These are phyloP conservation scores for Ceriops tagal DNA, from an alignment of 345 rosid genomes.

Conservation along the genomic window DNA sequence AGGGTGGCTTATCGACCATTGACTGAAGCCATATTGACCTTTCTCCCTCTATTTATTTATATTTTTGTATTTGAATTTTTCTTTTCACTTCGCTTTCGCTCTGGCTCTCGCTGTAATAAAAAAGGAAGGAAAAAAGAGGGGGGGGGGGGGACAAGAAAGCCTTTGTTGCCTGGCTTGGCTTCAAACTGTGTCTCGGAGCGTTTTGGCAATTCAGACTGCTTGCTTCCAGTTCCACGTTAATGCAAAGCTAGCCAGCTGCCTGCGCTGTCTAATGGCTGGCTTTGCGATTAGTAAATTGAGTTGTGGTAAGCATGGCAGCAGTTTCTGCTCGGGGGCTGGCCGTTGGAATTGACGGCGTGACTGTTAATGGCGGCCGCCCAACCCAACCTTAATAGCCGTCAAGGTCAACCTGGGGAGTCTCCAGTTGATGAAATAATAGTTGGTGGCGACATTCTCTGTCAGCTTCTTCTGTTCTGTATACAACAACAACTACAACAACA, in stretches of 20 bases:
- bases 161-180: too few species aligned
- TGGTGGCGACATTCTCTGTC: too few species aligned
- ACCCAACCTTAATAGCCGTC: background rate
- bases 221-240: too few species aligned
- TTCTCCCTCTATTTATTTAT: constrained; percentile 10
- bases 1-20: constrained; percentile 49
- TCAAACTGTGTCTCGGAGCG: too few species aligned
- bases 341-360: constrained; percentile 43
- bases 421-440: too few species aligned
- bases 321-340: background rate
- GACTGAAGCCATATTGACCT: constrained; percentile 54
- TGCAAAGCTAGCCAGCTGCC: too few species aligned
- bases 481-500: too few species aligned
- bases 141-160: too few species aligned
- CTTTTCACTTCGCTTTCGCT: background rate
- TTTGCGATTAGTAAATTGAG: background rate
- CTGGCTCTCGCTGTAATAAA: background rate
- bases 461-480: too few species aligned
- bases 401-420: too few species aligned
- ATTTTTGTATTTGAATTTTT: background rate
- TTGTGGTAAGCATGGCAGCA: background rate
- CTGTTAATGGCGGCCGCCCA: constrained; percentile 56
- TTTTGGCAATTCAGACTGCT: too few species aligned
- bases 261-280: background rate
- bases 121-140: too few species aligned